Evolutionary conservation across 345 rosid species (phyloP).

Genomic region (Reutealis trisperma): DNA sequence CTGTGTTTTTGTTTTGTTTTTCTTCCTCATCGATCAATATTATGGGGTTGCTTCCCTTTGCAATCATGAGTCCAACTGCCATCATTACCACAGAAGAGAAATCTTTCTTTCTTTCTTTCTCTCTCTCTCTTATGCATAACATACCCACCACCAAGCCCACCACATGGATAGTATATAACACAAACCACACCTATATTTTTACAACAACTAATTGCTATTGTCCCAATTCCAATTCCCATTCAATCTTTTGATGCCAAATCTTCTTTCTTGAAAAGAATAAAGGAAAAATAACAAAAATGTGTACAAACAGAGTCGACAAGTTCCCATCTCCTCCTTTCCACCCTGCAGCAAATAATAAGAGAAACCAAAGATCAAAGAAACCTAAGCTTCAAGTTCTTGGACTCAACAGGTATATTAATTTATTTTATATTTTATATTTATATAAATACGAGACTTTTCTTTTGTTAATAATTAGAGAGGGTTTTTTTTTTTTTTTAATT

Average conservation of each 20-base stretch:
- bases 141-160: constrained; percentile 14
- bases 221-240: neutral
- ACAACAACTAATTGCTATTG: constrained; percentile 3
- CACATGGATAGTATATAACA: neutral
- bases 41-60: constrained; percentile 35
- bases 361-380: constrained; percentile 41
- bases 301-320: constrained; percentile 34
- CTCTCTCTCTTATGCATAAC: constrained; percentile 6
- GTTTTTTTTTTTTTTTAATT: neutral
- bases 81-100: constrained; percentile 45
- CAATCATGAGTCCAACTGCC: constrained; percentile 44
- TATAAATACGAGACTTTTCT: too few relatives aligned
- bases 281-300: constrained; percentile 32
- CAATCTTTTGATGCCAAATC: neutral
- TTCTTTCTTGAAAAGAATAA: too few relatives aligned
- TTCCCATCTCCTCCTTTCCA: constrained; percentile 30
- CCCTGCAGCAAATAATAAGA: constrained; percentile 19
- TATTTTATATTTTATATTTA: too few relatives aligned
- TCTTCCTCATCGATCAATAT: neutral
- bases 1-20: neutral
- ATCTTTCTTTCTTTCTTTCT: constrained; percentile 12
- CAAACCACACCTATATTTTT: constrained; percentile 30
- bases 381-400: constrained; percentile 47
- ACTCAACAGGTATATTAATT: constrained; percentile 37
- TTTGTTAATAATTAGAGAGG: too few relatives aligned